Conservation (phyloP, 768 basidiomycete genomes). For the Kwoniella sp. region DNA sequence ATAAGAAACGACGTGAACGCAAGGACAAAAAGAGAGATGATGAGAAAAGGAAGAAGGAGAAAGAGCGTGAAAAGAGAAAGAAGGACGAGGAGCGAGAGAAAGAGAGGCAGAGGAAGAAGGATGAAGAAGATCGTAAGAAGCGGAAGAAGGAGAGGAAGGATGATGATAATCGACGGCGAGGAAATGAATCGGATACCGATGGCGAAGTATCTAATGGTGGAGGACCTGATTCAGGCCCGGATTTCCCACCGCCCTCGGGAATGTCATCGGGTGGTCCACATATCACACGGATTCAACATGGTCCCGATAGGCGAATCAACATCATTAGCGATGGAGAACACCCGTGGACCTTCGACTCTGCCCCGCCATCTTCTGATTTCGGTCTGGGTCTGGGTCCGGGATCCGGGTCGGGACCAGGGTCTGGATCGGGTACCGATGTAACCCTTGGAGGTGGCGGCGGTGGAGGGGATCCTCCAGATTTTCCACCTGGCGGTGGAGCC, state of each 20-base stretch:
- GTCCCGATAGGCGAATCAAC: not conserved
- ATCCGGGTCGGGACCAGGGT: too few relatives aligned
- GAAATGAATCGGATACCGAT: not conserved
- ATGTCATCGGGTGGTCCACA: not conserved
- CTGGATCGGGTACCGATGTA: not conserved
- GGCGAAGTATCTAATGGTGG: not conserved
- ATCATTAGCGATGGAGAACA: not conserved
- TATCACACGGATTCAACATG: not conserved
- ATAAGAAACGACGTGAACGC: not conserved
- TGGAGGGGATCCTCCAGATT: not conserved
- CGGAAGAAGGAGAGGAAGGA: not conserved
- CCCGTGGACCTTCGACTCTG: not conserved
- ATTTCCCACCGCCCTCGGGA: not conserved
- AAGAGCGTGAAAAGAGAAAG: conserved; percentile 3
- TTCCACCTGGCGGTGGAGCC: conserved; percentile 5
- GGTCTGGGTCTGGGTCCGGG: too few relatives aligned
- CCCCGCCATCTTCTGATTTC: not conserved
- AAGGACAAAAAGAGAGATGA: not conserved
- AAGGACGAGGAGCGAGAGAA: not conserved
- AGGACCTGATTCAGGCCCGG: not conserved
- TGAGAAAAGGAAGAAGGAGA: not conserved
- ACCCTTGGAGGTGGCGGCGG: conserved; percentile 11
- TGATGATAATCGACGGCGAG: not conserved
- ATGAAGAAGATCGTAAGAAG: not conserved
- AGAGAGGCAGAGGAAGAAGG: not conserved